These are phyloP conservation scores for Lepiota venenata DNA, from an alignment of 768 basidiomycete genomes.

Conservation along the genomic window DNA sequence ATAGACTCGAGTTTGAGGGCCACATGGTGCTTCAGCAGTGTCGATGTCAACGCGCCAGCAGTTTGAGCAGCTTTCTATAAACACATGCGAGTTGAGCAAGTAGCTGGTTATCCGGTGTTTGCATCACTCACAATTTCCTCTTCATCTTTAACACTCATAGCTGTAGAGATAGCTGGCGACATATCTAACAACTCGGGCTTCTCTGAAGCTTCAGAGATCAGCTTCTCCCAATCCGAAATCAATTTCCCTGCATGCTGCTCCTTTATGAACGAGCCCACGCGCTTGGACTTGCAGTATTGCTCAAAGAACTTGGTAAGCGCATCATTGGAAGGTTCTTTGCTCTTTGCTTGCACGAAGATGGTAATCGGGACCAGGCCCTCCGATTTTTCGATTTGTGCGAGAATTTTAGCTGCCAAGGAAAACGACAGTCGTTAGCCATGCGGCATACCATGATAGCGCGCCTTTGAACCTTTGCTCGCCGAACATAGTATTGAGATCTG, in stretches of 20 bases:
- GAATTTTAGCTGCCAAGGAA: slow-evolving; percentile 66
- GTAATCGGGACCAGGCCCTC: slow-evolving; percentile 62
- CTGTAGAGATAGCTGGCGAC: slow-evolving; percentile 64
- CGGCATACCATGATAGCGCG: background rate
- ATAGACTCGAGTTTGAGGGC: slow-evolving; percentile 86
- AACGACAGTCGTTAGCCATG: slow-evolving; percentile 7
- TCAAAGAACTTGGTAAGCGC: slow-evolving; percentile 67
- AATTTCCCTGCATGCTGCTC: slow-evolving; percentile 86
- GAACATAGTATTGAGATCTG: slow-evolving; percentile 82
- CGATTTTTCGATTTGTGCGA: slow-evolving; percentile 69
- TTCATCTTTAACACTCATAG: slow-evolving; percentile 86
- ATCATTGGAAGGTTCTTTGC: slow-evolving; percentile 74
- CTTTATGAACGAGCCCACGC: slow-evolving; percentile 76
- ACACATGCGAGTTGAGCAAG: background rate
- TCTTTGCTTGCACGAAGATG: slow-evolving; percentile 74
- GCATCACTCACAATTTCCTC: slow-evolving; percentile 75
- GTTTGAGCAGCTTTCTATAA: slow-evolving; percentile 72
- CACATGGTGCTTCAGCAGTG: slow-evolving; percentile 81
- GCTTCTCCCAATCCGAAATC: slow-evolving; percentile 79
- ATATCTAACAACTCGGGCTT: slow-evolving; percentile 83
- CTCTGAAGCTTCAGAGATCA: slow-evolving; percentile 46
- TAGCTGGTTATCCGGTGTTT: background rate
- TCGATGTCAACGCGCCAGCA: slow-evolving; percentile 79
- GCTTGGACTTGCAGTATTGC: slow-evolving; percentile 55
- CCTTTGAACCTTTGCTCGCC: slow-evolving; percentile 71